Base-by-base conservation (phyloP, 1,139 yeast genomes). In the Tardiomyces depauwii region DNA sequence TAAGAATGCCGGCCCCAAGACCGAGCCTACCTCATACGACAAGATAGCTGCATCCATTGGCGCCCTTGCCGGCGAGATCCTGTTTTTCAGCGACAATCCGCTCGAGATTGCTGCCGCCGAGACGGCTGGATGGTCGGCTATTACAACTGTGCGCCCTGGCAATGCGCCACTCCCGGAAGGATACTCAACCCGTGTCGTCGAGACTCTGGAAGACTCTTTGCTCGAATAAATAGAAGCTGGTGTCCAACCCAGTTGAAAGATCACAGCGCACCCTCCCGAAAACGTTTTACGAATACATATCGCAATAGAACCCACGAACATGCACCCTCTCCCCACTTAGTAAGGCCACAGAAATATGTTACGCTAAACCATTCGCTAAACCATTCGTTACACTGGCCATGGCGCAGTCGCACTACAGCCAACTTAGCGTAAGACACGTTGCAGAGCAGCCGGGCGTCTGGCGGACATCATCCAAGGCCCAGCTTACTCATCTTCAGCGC, bases 1-100 rank as follows among this genome's bases (percentile, higher is more conserved):
- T 40, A 78, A 80, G 42, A 86, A 89, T 12, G 78, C 89, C 1
- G 97, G 97, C 0, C 76, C 70, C 53, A 89, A 89, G 61, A 70
- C 68, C 16, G 82, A 77, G 19, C 40, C 63, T 0, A 42, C 57
- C 6, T 83, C 95, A 9, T 89, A 89, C 61, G 53, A 45, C 10
- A 73, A 62, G 39, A 89, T 89, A 36, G 60, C 77, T 9, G 49
- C 60, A n/a, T 66, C 59, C n/a, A 75, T 83, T 33, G 71, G 67
- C 0, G 49, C 49, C 46, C 51, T 47, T 18, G 57, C 61, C 1
- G 59, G 67, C 0, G 61, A 68, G 1, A 76, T 81, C 4, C 62
- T 81, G 39, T 89, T 89, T 57, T 70, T 86, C 49, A 84, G 94
- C 58, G 97, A 89, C 61, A 68, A 65, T 47, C 60, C 64, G 33